A percentile compares a stretch with the other conserved stretches of the same genome.
These are phyloP conservation scores for Salix arbutifolia DNA, from an alignment of 345 rosid species.

Conservation along the genomic window DNA sequence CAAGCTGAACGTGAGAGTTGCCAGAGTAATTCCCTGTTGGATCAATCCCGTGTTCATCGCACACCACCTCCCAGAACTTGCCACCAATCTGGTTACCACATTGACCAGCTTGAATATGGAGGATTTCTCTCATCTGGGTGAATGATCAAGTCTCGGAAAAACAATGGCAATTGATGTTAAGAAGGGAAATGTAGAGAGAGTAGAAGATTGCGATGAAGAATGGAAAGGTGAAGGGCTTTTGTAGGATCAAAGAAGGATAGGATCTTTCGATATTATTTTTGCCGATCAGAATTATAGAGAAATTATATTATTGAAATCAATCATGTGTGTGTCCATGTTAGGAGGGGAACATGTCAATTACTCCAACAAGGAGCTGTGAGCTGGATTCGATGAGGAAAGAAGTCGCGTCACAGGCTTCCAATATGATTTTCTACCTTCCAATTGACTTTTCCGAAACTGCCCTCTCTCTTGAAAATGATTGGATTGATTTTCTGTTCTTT, in stretches of 20 bases:
- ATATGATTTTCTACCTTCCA: constrained; percentile 30
- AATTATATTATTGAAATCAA: not conserved
- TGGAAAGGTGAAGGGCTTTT: constrained; percentile 5
- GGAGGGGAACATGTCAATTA: constrained; percentile 32
- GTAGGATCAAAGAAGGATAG: constrained; percentile 14
- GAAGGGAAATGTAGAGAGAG: not conserved
- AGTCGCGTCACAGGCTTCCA: constrained; percentile 22
- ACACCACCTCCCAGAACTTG: constrained; percentile 64
- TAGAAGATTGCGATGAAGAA: constrained; percentile 9
- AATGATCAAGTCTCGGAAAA: not conserved
- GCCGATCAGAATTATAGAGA: not conserved
- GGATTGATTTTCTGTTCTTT: not conserved
- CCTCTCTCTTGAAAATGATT: not conserved
- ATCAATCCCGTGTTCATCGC: constrained; percentile 56
- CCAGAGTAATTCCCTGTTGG: constrained; percentile 44
- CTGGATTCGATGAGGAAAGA: constrained; percentile 37
- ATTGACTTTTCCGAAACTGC: constrained; percentile 11
- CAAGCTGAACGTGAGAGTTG: constrained; percentile 42
- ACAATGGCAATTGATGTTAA: not conserved
- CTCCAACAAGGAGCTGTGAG: constrained; percentile 36
- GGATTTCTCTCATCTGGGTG: constrained; percentile 50
- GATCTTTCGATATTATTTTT: constrained; percentile 7
- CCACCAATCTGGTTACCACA: constrained; percentile 59
- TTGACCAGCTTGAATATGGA: constrained; percentile 61
- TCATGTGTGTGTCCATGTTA: constrained; percentile 22